Evolutionary conservation across 2,329 filamentous ascomycete genomes (phyloP).

Genomic region (Fusarium secorum): DNA sequence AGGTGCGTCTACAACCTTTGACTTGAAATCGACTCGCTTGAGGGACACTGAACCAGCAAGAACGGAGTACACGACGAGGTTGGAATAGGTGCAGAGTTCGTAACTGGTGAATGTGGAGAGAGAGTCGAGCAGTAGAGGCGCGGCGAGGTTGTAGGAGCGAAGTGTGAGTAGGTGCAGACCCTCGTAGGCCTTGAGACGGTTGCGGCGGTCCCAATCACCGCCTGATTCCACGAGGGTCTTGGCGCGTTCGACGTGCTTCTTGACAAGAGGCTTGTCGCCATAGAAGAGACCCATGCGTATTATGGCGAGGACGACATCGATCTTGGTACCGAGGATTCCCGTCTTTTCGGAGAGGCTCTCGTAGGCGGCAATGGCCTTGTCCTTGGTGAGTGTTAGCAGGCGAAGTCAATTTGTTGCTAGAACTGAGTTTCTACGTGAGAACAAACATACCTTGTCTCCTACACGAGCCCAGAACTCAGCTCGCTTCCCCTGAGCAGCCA

Average conservation of each 20-base stretch:
- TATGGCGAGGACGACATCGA: conserved; percentile 95
- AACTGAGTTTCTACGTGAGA: neutral
- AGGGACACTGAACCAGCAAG: conserved; percentile 93
- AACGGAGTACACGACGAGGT: conserved; percentile 93
- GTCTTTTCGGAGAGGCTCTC: conserved; percentile 97
- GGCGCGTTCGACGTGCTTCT: conserved; percentile 92
- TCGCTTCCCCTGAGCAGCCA: conserved; percentile 90
- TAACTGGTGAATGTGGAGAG: conserved; percentile 98
- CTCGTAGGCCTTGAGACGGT: conserved; percentile 98
- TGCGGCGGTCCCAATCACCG: conserved; percentile 98
- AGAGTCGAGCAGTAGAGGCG: conserved; percentile 93
- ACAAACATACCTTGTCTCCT: conserved; percentile 81
- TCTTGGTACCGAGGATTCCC: conserved; percentile 95
- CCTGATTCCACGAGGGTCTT: conserved; percentile 91
- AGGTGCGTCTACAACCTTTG: conserved; percentile 96
- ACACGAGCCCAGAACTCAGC: conserved; percentile 96
- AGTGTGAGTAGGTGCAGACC: conserved; percentile 92
- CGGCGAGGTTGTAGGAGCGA: conserved; percentile 87
- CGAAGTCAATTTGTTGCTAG: neutral
- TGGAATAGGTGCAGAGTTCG: conserved; percentile 96
- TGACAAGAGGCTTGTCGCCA: conserved; percentile 88
- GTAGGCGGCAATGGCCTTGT: conserved; percentile 91
- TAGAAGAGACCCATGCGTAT: conserved; percentile 97
- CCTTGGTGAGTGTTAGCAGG: conserved; percentile 60
- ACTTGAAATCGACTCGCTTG: conserved; percentile 98